Evolutionary conservation across 768 basidiomycete species (phyloP), one percentile per base, ranked within the genome.

Genomic region (Pleurotus pulmonarius): DNA sequence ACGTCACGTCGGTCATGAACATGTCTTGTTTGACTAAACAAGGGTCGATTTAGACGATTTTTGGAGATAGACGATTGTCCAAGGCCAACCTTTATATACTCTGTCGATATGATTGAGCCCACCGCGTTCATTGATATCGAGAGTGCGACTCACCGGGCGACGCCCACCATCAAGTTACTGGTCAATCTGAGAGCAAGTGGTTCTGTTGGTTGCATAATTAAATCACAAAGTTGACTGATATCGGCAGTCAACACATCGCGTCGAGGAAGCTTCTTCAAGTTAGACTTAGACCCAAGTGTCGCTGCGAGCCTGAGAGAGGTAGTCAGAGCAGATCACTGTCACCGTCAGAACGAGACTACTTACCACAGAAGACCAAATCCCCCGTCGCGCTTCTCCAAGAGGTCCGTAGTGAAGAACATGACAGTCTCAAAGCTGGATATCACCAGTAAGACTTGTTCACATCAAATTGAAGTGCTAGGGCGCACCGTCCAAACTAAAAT

Each of bases 331-430:
- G 8, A 8, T 11, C 9, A 1, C 29, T 8, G 9, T 20, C 29
- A 34, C 29, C 8, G 12, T 16, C 4, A 16, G 15, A 41, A 20
- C n/a, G 22, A 20, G 2, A 16, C 5, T 13, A 34, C 63, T 57
- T 68, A 91, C 92, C 92, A 94, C 16, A 93, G 76, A n/a, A 94
- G 81, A 56, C 93, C 94, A 64, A 91, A 94, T 12, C 93, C 91
- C 61, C 87, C 92, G 63, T 95, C 92, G 58, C 92, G 78, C 63
- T 82, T 86, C 16, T 88, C 83, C 22, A 96, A 75, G 3, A 95
- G 71, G 49, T 94, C 92, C 5, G 87, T 76, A 43, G 90, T 83
- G 70, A 92, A 96, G 75, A 96, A 96, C 93, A 96, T 93, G 15
- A 16, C n/a, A 22, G 29, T 34, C 9, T 34, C 29, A 34, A 34